phyloP scores from a whole-genome alignment of 345 rosid genomes.

The rapeseed (Brassica napus) region DNA sequence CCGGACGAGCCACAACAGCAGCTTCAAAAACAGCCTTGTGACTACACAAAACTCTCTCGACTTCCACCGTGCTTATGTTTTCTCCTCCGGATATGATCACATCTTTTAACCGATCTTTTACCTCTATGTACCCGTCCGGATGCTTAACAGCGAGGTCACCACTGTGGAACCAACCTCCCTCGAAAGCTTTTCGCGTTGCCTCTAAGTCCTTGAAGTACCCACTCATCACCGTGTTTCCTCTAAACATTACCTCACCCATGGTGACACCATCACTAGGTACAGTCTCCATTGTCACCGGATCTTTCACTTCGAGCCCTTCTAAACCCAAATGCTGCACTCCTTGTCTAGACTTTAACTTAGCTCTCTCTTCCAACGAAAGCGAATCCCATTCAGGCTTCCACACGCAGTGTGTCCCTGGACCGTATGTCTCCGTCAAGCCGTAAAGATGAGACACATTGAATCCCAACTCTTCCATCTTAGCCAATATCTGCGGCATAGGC shows the following conservation, averaged over 20 bases:
- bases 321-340: constrained; percentile 72
- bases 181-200: constrained; percentile 58
- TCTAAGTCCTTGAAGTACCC: constrained; percentile 67
- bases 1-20: constrained; percentile 76
- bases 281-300: constrained; percentile 54
- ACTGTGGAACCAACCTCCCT: constrained; percentile 72
- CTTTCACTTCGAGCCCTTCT: constrained; percentile 66
- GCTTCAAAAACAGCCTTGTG: constrained; percentile 78
- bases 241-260: constrained; percentile 68
- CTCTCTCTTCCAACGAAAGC: constrained; percentile 45
- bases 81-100: constrained; percentile 80
- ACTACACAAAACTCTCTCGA: constrained; percentile 55
- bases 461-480: constrained; percentile 69
- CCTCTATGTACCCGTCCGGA: constrained; percentile 67
- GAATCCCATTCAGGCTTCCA: constrained; percentile 84
- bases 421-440: constrained; percentile 83
- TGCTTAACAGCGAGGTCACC: constrained; percentile 85
- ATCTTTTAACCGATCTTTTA: constrained; percentile 76
- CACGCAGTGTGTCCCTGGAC: constrained; percentile 67
- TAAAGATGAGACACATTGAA: constrained; percentile 65
- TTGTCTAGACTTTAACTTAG: constrained; percentile 64
- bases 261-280: constrained; percentile 63
- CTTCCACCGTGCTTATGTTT: constrained; percentile 69
- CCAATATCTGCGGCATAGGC: constrained; percentile 60
- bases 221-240: constrained; percentile 80